A percentile compares a stretch with the other conserved stretches of the same genome.
Evolutionary conservation across 164 flowering plant genomes (phyloP).

Genomic region (Vitis amurensis): DNA sequence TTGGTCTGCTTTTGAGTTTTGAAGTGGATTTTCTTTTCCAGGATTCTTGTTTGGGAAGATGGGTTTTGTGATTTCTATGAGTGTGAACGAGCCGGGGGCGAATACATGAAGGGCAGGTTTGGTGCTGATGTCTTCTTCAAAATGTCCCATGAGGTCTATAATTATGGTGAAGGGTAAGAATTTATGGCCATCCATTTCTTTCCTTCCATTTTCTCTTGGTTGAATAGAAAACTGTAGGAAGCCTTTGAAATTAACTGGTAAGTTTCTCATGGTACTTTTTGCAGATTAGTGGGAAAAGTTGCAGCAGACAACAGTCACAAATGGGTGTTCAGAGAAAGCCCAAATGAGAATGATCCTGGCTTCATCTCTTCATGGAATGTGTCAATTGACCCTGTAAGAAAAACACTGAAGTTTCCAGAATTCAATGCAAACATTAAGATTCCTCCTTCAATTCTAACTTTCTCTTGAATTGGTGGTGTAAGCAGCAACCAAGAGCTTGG

Average conservation of each 20-base stretch:
- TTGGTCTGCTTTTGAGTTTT: constrained; percentile 1
- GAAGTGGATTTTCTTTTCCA: constrained; percentile 23
- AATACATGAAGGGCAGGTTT: constrained; percentile 44
- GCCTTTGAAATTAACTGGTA: not conserved
- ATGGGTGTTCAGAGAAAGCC: constrained; percentile 62
- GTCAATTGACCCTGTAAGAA: constrained; percentile 69
- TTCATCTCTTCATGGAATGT: constrained; percentile 62
- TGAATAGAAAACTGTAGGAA: not conserved
- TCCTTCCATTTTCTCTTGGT: not conserved
- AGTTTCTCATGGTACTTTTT: constrained; percentile 1
- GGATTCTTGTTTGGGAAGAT: constrained; percentile 94
- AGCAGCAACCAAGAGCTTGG: constrained; percentile 86
- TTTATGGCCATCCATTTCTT: not conserved
- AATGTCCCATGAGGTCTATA: constrained; percentile 86
- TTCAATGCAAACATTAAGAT: not conserved
- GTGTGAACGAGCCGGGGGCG: constrained; percentile 52
- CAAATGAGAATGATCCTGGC: constrained; percentile 42
- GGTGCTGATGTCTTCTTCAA: constrained; percentile 82
- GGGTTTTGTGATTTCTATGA: constrained; percentile 72
- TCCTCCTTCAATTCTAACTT: not conserved
- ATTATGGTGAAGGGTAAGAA: constrained; percentile 79
- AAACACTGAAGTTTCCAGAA: not conserved
- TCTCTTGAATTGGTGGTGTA: constrained; percentile 1
- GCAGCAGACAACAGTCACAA: constrained; percentile 82
- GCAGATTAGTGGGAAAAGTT: constrained; percentile 74